Percentiles rank a stretch among this genome's conserved stretches.
These are phyloP conservation scores for Galeopsis tetrahit DNA, from an alignment of 257 asterid species.

Conservation along the genomic window DNA sequence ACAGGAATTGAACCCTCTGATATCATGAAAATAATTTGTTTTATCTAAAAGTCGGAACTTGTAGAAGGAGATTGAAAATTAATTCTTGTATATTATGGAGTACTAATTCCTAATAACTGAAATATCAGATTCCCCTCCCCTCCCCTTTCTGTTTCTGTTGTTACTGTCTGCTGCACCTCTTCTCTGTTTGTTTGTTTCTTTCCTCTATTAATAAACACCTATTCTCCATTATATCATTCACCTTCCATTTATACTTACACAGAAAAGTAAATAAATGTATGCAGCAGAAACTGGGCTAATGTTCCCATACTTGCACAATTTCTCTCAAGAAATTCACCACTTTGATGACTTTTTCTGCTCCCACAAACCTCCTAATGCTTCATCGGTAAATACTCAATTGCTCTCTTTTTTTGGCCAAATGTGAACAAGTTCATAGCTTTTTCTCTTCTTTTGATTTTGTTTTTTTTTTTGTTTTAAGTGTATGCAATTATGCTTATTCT, in stretches of 20 bases:
- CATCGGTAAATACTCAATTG: conserved; percentile 50
- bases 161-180: conserved; percentile 22
- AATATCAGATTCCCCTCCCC: conserved; percentile 49
- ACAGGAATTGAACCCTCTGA: no score
- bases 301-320: conserved; percentile 65
- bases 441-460: neutral
- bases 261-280: conserved; percentile 52
- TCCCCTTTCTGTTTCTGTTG: conserved; percentile 34
- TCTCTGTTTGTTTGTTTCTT: conserved; percentile 26
- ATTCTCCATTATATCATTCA: conserved; percentile 35
- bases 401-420: conserved; percentile 14
- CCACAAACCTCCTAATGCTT: conserved; percentile 52
- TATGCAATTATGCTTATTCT: neutral
- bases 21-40: no score
- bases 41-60: no score
- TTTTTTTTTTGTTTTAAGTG: neutral
- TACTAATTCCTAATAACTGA: no score
- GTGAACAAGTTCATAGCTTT: conserved; percentile 18
- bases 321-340: conserved; percentile 63
- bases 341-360: conserved; percentile 62
- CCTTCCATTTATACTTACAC: conserved; percentile 21
- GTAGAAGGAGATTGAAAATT: no score
- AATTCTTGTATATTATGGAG: no score
- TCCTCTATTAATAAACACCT: conserved; percentile 42
- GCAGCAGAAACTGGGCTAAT: conserved; percentile 64